These are phyloP conservation scores for Metarhizium robertsii DNA, from an alignment of 2,329 filamentous ascomycete genomes.

Conservation along the genomic window DNA sequence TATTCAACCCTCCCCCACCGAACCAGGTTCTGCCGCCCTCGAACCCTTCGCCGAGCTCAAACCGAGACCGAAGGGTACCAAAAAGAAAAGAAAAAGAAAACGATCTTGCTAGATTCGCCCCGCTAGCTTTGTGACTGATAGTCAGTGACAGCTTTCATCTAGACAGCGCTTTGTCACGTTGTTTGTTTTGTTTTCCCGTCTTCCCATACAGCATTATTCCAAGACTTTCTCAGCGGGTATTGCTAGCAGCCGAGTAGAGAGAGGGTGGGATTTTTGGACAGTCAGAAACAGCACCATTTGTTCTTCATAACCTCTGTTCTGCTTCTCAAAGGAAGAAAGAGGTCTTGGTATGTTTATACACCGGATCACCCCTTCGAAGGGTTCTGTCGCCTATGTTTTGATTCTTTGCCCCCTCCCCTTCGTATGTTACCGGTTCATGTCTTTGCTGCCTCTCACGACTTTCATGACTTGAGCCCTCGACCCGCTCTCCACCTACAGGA, in stretches of 20 bases:
- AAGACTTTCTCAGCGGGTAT: background rate
- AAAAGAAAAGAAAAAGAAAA: conserved; percentile 4
- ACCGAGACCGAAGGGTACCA: background rate
- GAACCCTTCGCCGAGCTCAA: conserved; percentile 1
- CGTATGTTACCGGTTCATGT: background rate
- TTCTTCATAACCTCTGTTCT: background rate
- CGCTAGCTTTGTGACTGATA: background rate
- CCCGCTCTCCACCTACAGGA: background rate
- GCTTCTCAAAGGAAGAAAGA: background rate
- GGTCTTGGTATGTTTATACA: background rate
- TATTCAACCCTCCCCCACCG: background rate
- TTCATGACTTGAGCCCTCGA: background rate
- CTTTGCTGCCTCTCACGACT: background rate
- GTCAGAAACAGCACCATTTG: background rate
- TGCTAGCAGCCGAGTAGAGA: background rate
- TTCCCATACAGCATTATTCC: background rate
- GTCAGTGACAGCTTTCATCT: background rate
- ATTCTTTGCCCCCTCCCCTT: background rate
- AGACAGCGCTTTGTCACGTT: background rate
- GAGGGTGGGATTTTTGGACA: background rate
- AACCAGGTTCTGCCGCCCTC: background rate
- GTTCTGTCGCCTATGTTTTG: background rate
- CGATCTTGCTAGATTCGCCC: background rate
- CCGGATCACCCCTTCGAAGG: background rate
- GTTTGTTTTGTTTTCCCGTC: background rate